A percentile compares a stretch with the other conserved stretches of the same genome.
These are phyloP conservation scores for Fragaria ananassa DNA, from an alignment of 306 rosid genomes.

Conservation along the genomic window DNA sequence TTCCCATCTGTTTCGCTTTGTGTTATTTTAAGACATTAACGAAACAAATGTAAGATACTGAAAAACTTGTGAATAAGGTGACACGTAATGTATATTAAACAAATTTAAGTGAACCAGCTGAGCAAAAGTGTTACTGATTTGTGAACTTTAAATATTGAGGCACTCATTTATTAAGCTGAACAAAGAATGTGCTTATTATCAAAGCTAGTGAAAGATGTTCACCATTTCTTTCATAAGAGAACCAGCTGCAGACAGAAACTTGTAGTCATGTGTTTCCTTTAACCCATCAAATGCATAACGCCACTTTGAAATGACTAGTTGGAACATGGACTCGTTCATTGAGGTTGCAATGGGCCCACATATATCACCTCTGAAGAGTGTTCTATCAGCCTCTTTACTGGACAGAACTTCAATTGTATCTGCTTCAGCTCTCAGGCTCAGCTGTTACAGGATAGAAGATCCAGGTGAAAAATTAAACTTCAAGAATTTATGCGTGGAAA, in stretches of 20 bases:
- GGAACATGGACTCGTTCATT: conserved; percentile 88
- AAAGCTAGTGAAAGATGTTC: conserved; percentile 24
- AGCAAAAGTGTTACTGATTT: neutral
- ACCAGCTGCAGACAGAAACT: conserved; percentile 86
- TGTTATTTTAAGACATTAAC: neutral
- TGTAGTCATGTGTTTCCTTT: conserved; percentile 77
- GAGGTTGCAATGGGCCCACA: conserved; percentile 92
- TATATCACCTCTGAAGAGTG: conserved; percentile 68
- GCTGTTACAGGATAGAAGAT: conserved; percentile 40
- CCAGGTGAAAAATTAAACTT: conserved; percentile 11
- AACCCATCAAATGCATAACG: conserved; percentile 75
- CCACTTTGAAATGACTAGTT: conserved; percentile 77
- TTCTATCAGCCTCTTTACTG: conserved; percentile 43
- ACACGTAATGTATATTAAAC: neutral
- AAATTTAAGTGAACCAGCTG: neutral
- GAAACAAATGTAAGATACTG: neutral
- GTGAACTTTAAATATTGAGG: neutral
- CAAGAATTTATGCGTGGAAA: neutral
- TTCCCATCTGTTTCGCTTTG: neutral
- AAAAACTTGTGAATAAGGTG: neutral
- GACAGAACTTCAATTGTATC: conserved; percentile 31
- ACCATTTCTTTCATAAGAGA: conserved; percentile 91
- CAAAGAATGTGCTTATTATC: neutral
- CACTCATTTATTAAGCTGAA: neutral
- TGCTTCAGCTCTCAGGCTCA: conserved; percentile 34